Percentiles rank a stretch among this genome's conserved stretches.
Evolutionary conservation across 2,329 filamentous ascomycete species (phyloP).

Genomic region (Pseudonectria buxi): DNA sequence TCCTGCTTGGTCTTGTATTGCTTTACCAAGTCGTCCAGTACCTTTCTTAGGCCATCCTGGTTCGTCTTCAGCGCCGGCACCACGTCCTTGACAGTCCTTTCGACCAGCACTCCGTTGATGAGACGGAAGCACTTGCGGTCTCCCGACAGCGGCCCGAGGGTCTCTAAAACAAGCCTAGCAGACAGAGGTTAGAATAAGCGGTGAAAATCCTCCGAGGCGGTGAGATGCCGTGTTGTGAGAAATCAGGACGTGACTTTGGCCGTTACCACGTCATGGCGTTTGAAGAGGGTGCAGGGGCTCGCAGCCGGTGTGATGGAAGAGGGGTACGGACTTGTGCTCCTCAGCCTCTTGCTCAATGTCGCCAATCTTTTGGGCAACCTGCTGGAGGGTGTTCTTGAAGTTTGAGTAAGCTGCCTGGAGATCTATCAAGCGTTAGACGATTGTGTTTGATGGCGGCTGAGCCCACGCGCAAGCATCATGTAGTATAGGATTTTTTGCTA

Average conservation of each 20-base stretch:
- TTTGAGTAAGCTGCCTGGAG: constrained; percentile 73
- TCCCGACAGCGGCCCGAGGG: constrained; percentile 69
- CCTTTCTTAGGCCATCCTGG: constrained; percentile 86
- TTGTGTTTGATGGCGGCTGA: constrained; percentile 8
- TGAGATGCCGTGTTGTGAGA: constrained; percentile 26
- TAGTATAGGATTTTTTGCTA: constrained; percentile 6
- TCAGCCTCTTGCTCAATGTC: constrained; percentile 96
- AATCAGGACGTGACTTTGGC: constrained; percentile 6
- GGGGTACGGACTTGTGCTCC: constrained; percentile 79
- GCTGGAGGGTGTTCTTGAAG: constrained; percentile 74
- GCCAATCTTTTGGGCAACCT: constrained; percentile 91
- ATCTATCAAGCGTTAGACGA: constrained; percentile 43
- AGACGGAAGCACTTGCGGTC: constrained; percentile 97
- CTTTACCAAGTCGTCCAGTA: constrained; percentile 89
- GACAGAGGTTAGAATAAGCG: constrained; percentile 15
- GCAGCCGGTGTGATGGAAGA: constrained; percentile 9
- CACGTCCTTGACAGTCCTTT: constrained; percentile 89
- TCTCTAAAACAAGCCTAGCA: constrained; percentile 83
- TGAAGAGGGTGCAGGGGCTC: constrained; percentile 2
- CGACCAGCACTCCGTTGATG: constrained; percentile 94
- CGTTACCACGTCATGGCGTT: constrained; percentile 12
- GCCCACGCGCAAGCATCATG: not conserved
- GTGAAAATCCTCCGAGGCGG: constrained; percentile 24
- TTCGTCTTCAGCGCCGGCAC: constrained; percentile 88
- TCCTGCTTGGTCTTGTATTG: constrained; percentile 93